Base-by-base conservation (phyloP, 345 rosid genomes). In the Garcia nutans region DNA sequence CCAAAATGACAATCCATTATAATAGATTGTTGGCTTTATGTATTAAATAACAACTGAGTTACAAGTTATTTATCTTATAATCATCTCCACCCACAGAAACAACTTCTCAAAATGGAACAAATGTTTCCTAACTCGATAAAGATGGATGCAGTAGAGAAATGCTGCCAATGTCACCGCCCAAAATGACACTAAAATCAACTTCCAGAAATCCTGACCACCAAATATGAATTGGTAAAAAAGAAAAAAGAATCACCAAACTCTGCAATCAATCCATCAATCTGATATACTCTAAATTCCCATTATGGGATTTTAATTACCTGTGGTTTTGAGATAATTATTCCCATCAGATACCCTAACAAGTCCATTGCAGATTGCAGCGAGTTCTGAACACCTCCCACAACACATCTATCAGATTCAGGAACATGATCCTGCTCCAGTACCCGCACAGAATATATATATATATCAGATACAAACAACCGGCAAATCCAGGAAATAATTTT, bases 311-410 rank as follows among this genome's bases (percentile, higher is more conserved):
- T 10, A 45, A 70, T 61, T 71, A 94, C 98, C 93, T 80, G 41
- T 7, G 98, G 97, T 57, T 89, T 79, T 16, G 97, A 90, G 74
- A 95, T 86, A 68, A 95, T 62, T 47, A 95, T 89, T 77, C 97
- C 97, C 89, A 87, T 89, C 2, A 84, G 78, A 74, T 92, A 87
- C 71, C 81, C 86, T 86, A 91, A 24, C 79, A 95, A 74, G 65
- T 90, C 93, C 79, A 95, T 60, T 42, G 79, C 77, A 44, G 97
- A 86, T 69, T 95, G 97, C 44, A 92, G 91, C 23, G 99, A 90
- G 85, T 91, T 95, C 69, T 93, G 99, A 42, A 86, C 99, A 5
- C 99, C 99, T 81, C 99, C 99, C 6, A 93, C 94, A 0, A 91
- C 78, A 54, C 97, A 88, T 6, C 97, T 94, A 75, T 95, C 96